phyloP scores from a whole-genome alignment of 139 green algal species.

The Coelastrella sp. region DNA sequence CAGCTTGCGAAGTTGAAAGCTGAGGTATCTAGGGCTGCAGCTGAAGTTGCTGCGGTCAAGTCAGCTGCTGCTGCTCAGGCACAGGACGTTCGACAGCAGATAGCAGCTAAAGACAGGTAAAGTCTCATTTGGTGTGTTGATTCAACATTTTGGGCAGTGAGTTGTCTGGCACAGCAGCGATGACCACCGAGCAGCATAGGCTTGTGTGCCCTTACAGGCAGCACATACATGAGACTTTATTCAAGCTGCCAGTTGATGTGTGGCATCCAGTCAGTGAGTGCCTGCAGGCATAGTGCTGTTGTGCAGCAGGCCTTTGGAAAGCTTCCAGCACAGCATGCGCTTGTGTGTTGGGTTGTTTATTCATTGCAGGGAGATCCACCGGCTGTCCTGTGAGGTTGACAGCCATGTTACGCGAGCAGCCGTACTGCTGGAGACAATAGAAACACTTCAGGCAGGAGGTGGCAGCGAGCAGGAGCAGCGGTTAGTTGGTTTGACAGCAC shows the following conservation, averaged over 20 bases:
- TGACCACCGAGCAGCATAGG: too few species aligned
- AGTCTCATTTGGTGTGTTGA: not conserved
- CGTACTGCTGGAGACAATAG: conserved; percentile 82
- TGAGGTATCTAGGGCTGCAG: conserved; percentile 20
- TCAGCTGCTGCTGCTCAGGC: conserved; percentile 10
- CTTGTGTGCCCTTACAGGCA: too few species aligned
- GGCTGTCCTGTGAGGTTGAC: conserved; percentile 55
- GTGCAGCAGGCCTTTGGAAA: not conserved
- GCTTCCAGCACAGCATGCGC: not conserved
- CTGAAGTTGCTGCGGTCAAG: not conserved
- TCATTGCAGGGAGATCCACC: conserved; percentile 48
- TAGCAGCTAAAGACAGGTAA: conserved; percentile 45
- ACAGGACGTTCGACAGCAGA: conserved; percentile 35
- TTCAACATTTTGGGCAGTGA: not conserved
- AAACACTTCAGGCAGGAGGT: conserved; percentile 75
- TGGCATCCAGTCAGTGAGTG: too few species aligned
- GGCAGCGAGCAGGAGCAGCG: conserved; percentile 63
- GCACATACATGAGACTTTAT: too few species aligned
- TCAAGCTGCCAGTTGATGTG: too few species aligned
- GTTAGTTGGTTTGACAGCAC: conserved; percentile 74
- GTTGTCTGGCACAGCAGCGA: not conserved
- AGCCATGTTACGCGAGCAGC: conserved; percentile 62
- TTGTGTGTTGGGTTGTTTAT: not conserved
- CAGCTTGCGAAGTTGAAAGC: conserved; percentile 53
- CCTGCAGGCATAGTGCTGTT: not conserved